Base-by-base conservation (phyloP, 1,139 yeast species). In the Taphrina betulina region DNA sequence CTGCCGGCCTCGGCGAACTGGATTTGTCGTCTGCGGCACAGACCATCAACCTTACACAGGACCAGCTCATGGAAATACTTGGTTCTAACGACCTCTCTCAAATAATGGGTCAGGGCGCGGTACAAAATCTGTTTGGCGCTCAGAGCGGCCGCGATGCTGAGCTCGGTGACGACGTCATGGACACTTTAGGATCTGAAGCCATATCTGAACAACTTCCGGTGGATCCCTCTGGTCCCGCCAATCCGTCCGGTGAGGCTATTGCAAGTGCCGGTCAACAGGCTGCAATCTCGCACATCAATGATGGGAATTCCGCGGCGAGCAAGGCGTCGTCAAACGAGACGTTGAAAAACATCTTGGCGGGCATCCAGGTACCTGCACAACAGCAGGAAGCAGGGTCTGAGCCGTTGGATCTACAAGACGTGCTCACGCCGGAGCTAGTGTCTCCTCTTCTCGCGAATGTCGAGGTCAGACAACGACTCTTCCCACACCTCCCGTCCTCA, bases 381-480 rank as follows among this genome's bases (percentile, higher is more conserved):
- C 14, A 8, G 7, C 16, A 19, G 26, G n/a, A 37, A 26, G 10
- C 23, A 22, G 16, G n/a, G 28, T 26, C 23, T 14, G 20, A 31
- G 51, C 12, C 16, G 26, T 23, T 43, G n/a, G 41, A 34, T 10
- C 34, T 45, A 17, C 33, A 35, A 19, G 52, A 45, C 24, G 41
- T 45, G n/a, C 34, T 45, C 8, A 35, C 34, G 14, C 52, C 52
- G 5, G 35, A 35, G 7, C 24, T 26, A 10, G 17, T 45, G 4
- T n/a, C 28, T n/a, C 52, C 52, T 16, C 22, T 45, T 14, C 52
- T 45, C 14, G 33, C 52, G 7, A 19, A 45, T 20, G 42, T 16
- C 14, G 42, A 45, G 14, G 28, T 26, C 23, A 16, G 52, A 17
- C 22, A 23, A n/a, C n/a, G 33, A 5, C 42, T 45, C 3, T 45